Base-by-base conservation (phyloP, 2,329 filamentous ascomycete genomes). In the Penicillium decumbens region DNA sequence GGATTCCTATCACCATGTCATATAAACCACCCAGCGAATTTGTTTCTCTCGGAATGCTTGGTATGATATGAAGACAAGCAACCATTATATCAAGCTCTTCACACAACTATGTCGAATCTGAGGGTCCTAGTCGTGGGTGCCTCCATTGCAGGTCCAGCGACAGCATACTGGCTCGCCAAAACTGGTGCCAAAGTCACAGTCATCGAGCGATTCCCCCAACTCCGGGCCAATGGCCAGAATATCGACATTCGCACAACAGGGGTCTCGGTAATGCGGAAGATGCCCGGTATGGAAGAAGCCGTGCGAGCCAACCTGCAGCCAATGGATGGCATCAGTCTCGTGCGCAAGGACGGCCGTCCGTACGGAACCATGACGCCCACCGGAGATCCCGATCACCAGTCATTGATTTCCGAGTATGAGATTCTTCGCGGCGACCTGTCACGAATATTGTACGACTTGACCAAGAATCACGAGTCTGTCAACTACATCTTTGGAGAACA, bases 401-500 rank as follows among this genome's bases (percentile, higher is more conserved):
- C 55, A 4, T 57, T 72, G 1, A 49, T 68, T 6, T 68, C 65
- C 1, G 69, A 72, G 50, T 72, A 61, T 48, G 69, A 71, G 51
- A 69, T 72, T 28, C 60, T 65, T 38, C 63, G 70, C 8, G 69
- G 66, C 5, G 65, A 70, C 41, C 53, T 72, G 4, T 54, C 63
- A 13, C 52, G 50, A 8, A 64, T 71, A 15, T 51, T 71, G 0
- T 61, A 50, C 28, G 64, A 68, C 32, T 61, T 73, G 49, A 72
- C 69, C n/a, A 69, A 69, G 47, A 56, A 67, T 23, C 59, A 71
- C 44, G 49, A 64, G 28, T 65, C 64, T 27, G 54, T 74, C 53
- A 62, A 63, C n/a, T 71, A 73, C 47, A 53, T 72, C 12, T 74
- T 72, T 47, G 62, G 55, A 29, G 69, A 75, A 54, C 67, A 71